A percentile compares a stretch with the other conserved stretches of the same genome.
Conservation (phyloP, 75 land plant species). For the Azolla pinnata region DNA sequence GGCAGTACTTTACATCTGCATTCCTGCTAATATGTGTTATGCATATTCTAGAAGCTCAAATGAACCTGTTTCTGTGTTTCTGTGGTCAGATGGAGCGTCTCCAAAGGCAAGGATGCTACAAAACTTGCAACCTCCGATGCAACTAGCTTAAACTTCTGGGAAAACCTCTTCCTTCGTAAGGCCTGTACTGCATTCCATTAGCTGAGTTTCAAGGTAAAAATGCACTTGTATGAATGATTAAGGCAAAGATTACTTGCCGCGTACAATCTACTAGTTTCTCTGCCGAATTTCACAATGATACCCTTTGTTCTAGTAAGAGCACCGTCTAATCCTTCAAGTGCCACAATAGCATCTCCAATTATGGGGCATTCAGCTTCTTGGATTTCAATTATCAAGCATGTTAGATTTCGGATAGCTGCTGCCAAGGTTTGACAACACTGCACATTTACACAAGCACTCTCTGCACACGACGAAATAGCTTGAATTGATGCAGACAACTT, state of each 20-base stretch:
- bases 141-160: too few relatives aligned
- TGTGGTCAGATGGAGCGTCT: too few relatives aligned
- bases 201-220: too few relatives aligned
- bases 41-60: too few relatives aligned
- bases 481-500: neutral
- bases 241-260: too few relatives aligned
- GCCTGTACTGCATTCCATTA: too few relatives aligned
- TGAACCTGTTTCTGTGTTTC: too few relatives aligned
- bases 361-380: constrained; percentile 12
- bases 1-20: too few relatives aligned
- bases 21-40: too few relatives aligned
- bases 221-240: constrained; percentile 7
- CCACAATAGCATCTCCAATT: constrained; percentile 4
- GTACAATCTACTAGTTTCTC: constrained; percentile 13
- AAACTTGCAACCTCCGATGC: too few relatives aligned
- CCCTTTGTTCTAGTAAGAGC: constrained; percentile 12
- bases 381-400: constrained; percentile 15
- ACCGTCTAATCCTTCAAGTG: constrained; percentile 10
- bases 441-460: neutral
- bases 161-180: too few relatives aligned
- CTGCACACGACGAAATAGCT: neutral
- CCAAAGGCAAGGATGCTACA: too few relatives aligned
- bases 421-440: constrained; percentile 11
- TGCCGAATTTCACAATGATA: constrained; percentile 14
- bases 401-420: constrained; percentile 4